Evolutionary conservation across 2,329 filamentous ascomycete genomes (phyloP).

Genomic region (Xylariales sp.): DNA sequence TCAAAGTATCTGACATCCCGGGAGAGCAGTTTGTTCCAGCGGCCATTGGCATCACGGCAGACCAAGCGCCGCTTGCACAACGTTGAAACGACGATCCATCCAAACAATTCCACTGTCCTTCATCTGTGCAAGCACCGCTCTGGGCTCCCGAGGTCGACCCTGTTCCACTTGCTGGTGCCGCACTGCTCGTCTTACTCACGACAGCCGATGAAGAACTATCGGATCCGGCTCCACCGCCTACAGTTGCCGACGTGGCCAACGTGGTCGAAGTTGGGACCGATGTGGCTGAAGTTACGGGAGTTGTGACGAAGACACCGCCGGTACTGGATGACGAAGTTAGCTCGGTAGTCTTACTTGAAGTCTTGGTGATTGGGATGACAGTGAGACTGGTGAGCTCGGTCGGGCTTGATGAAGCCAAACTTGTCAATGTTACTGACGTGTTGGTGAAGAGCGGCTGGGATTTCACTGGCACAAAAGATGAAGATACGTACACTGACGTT

Average conservation of each 20-base stretch:
- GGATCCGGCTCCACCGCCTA: slow-evolving; percentile 9
- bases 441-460: neutral
- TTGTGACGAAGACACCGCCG: slow-evolving; percentile 40
- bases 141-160: slow-evolving; percentile 12
- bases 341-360: neutral
- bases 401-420: too few species aligned
- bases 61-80: slow-evolving; percentile 57
- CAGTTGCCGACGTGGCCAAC: slow-evolving; percentile 4
- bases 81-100: slow-evolving; percentile 54
- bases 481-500: slow-evolving; percentile 18
- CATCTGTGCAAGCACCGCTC: slow-evolving; percentile 39
- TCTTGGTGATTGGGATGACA: slow-evolving; percentile 18
- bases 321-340: slow-evolving; percentile 25
- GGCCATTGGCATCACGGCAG: slow-evolving; percentile 42
- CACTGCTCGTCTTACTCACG: slow-evolving; percentile 9
- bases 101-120: slow-evolving; percentile 57
- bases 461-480: slow-evolving; percentile 8
- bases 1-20: slow-evolving; percentile 20
- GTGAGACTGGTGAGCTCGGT: slow-evolving; percentile 12
- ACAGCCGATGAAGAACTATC: slow-evolving; percentile 10
- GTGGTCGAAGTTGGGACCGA: slow-evolving; percentile 11
- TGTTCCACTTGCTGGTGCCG: slow-evolving; percentile 4
- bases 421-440: slow-evolving; percentile 4
- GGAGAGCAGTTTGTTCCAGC: slow-evolving; percentile 47
- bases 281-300: slow-evolving; percentile 18